These are phyloP conservation scores for Carallia pectinifolia DNA, from an alignment of 345 rosid species.

Conservation along the genomic window DNA sequence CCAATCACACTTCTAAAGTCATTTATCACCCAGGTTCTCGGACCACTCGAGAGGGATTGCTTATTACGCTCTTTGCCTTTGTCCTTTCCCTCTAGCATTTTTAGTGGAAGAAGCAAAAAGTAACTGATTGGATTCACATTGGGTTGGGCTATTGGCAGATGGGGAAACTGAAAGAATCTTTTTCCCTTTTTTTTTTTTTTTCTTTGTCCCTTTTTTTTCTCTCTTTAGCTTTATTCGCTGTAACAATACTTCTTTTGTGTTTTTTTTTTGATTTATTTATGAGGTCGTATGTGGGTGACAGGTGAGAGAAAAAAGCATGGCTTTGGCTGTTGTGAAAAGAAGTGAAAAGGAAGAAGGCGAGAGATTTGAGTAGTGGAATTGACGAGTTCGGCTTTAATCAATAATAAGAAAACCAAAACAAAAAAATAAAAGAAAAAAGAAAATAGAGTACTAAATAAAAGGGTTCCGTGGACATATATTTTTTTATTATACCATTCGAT, in stretches of 20 bases:
- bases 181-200: background rate
- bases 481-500: too few species aligned
- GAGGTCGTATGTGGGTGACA: slow-evolving; percentile 2
- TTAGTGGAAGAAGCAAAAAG: slow-evolving; percentile 3
- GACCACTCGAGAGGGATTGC: too few species aligned
- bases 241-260: background rate
- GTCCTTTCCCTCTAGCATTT: background rate
- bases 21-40: too few species aligned
- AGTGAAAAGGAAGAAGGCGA: slow-evolving; percentile 8
- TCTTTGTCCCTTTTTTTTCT: background rate
- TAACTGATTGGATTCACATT: background rate
- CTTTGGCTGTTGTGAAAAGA: slow-evolving; percentile 29
- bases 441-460: too few species aligned
- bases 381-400: background rate
- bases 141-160: too few species aligned
- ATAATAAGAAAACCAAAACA: background rate
- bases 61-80: background rate
- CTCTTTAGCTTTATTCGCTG: slow-evolving; percentile 8
- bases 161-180: background rate
- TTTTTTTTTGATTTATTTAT: background rate
- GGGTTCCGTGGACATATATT: too few species aligned
- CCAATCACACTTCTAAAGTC: too few species aligned
- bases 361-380: background rate
- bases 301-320: slow-evolving; percentile 17
- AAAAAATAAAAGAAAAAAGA: too few species aligned